Evolutionary conservation across 1,139 yeast species (phyloP).

Genomic region (Blastobotrys indianensis): DNA sequence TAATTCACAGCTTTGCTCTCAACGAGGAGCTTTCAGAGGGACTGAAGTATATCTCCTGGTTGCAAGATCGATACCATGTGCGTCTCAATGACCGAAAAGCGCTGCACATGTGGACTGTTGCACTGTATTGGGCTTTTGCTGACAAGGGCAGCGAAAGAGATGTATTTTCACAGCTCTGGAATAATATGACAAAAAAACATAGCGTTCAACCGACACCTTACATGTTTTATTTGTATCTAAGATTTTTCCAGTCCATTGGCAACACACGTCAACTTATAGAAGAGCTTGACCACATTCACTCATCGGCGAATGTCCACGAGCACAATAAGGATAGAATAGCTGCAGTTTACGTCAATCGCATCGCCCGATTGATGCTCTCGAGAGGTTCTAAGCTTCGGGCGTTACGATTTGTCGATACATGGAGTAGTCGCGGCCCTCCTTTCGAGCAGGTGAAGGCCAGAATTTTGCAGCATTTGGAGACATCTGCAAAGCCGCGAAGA

Average conservation of each 20-base stretch:
- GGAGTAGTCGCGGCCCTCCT: constrained; percentile 16
- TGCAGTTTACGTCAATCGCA: constrained; percentile 15
- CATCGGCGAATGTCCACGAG: constrained; percentile 2
- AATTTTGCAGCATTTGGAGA: constrained; percentile 17
- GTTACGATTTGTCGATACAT: constrained; percentile 16
- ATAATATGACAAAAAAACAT: constrained; percentile 13
- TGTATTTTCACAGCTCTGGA: constrained; percentile 28
- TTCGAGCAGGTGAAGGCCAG: constrained; percentile 14
- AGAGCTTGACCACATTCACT: constrained; percentile 12
- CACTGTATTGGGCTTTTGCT: constrained; percentile 27
- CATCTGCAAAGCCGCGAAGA: constrained; percentile 8
- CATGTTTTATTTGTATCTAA: constrained; percentile 20
- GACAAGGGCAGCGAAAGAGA: constrained; percentile 21
- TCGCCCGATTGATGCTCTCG: constrained; percentile 16
- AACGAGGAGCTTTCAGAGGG: constrained; percentile 28
- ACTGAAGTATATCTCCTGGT: constrained; percentile 20
- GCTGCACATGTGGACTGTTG: constrained; percentile 25
- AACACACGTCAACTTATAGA: constrained; percentile 15
- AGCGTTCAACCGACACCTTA: constrained; percentile 18
- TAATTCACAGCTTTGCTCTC: constrained; percentile 31
- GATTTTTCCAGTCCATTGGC: constrained; percentile 11
- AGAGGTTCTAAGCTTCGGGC: constrained; percentile 20
- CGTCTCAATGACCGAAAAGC: constrained; percentile 21
- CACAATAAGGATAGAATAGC: constrained; percentile 8
- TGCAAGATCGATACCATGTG: constrained; percentile 24